Evolutionary conservation across 2,329 filamentous ascomycete genomes (phyloP).

Genomic region (Scytalidium lignicola): DNA sequence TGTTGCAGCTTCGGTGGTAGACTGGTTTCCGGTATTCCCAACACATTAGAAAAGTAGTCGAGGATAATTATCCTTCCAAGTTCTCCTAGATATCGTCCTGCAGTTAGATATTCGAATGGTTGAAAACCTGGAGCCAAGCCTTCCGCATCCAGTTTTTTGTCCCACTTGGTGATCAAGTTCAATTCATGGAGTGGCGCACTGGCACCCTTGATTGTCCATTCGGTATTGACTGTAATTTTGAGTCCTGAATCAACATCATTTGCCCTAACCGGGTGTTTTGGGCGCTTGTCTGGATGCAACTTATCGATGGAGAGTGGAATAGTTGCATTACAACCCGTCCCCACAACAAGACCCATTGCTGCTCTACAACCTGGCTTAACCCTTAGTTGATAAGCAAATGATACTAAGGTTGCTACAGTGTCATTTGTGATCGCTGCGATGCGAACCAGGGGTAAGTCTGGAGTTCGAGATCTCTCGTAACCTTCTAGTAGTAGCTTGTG

Average conservation of each 20-base stretch:
- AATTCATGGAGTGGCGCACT: constrained; percentile 60
- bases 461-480: constrained; percentile 44
- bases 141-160: constrained; percentile 58
- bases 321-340: constrained; percentile 77
- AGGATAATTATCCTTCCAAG: constrained; percentile 72
- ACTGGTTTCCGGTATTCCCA: constrained; percentile 10
- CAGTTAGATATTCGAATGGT: constrained; percentile 96
- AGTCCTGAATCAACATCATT: constrained; percentile 33
- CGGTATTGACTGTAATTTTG: constrained; percentile 76
- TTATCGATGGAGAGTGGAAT: constrained; percentile 62
- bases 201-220: constrained; percentile 77
- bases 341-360: constrained; percentile 75
- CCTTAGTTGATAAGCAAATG: constrained; percentile 67
- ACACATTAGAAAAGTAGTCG: constrained; percentile 66
- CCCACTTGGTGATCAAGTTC: constrained; percentile 65
- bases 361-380: constrained; percentile 57
- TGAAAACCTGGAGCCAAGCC: constrained; percentile 80
- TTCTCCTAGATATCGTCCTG: constrained; percentile 88
- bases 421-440: constrained; percentile 79
- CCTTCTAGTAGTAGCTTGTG: constrained; percentile 53
- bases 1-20: constrained; percentile 16
- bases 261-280: constrained; percentile 34
- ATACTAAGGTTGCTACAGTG: constrained; percentile 72
- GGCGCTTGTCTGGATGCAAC: constrained; percentile 60
- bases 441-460: constrained; percentile 56